These are phyloP conservation scores for Seiridium unicorne DNA, from an alignment of 2,329 filamentous ascomycete genomes.

Conservation along the genomic window DNA sequence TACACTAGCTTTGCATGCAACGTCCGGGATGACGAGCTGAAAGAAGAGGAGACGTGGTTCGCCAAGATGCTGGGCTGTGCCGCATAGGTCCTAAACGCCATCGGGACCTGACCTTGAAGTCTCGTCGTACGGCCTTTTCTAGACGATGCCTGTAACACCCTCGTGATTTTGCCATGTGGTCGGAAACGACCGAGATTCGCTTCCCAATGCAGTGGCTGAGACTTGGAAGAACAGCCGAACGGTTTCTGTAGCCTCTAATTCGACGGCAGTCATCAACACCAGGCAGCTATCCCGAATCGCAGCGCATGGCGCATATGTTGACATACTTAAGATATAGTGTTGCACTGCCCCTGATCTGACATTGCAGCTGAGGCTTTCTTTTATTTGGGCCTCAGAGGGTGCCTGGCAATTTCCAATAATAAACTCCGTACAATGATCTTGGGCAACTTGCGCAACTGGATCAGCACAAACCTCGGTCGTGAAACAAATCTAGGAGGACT, in stretches of 20 bases:
- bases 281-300: not conserved
- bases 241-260: not conserved
- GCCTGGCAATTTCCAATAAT: no score
- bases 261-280: not conserved
- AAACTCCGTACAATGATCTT: no score
- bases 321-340: not conserved
- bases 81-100: not conserved
- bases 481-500: no score
- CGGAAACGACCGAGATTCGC: not conserved
- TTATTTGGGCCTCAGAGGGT: no score
- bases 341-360: not conserved
- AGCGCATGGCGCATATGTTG: not conserved
- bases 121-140: not conserved
- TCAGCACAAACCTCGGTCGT: no score
- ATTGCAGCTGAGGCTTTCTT: not conserved
- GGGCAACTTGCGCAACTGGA: no score
- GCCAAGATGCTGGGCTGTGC: not conserved
- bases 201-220: constrained; percentile 7
- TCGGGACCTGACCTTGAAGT: not conserved
- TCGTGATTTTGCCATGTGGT: not conserved
- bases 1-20: not conserved
- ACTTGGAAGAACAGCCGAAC: not conserved
- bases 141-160: not conserved
- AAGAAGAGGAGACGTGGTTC: not conserved
- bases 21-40: not conserved